These are phyloP conservation scores for Coniella vitis DNA, from an alignment of 2,329 filamentous ascomycete species.

Conservation along the genomic window DNA sequence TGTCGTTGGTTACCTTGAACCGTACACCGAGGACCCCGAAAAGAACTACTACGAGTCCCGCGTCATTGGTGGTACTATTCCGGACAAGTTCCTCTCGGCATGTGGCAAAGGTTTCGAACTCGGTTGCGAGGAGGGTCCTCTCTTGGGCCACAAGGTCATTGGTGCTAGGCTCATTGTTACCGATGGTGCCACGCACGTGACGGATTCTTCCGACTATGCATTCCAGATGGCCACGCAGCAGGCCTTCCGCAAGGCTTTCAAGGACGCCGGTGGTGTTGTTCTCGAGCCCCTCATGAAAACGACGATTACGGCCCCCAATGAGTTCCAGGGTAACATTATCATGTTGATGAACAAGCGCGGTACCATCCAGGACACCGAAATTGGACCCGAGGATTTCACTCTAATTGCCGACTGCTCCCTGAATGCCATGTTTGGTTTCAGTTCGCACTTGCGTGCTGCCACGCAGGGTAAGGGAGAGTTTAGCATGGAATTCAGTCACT, in stretches of 20 bases:
- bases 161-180: slow-evolving; percentile 87
- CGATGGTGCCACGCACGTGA: slow-evolving; percentile 94
- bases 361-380: slow-evolving; percentile 91
- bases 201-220: slow-evolving; percentile 92
- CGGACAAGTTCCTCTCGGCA: slow-evolving; percentile 90
- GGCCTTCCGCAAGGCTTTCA: slow-evolving; percentile 92
- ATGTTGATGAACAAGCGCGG: slow-evolving; percentile 95
- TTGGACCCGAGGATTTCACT: slow-evolving; percentile 89
- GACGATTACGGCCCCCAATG: slow-evolving; percentile 87
- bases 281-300: slow-evolving; percentile 98
- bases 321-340: slow-evolving; percentile 96
- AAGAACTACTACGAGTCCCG: slow-evolving; percentile 81
- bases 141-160: slow-evolving; percentile 89
- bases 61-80: slow-evolving; percentile 83
- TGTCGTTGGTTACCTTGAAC: slow-evolving; percentile 87
- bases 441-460: slow-evolving; percentile 79
- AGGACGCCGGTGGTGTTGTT: slow-evolving; percentile 70
- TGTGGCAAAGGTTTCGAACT: slow-evolving; percentile 91
- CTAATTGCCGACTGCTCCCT: slow-evolving; percentile 86
- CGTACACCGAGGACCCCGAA: slow-evolving; percentile 59
- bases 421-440: slow-evolving; percentile 98
- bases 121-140: slow-evolving; percentile 76
- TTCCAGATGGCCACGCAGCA: slow-evolving; percentile 94
- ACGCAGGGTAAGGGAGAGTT: slow-evolving; percentile 99
- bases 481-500: slow-evolving; percentile 98